These are phyloP conservation scores for Dendrocalamus sinicus DNA, from an alignment of 176 grass and related monocot genomes.

Conservation along the genomic window DNA sequence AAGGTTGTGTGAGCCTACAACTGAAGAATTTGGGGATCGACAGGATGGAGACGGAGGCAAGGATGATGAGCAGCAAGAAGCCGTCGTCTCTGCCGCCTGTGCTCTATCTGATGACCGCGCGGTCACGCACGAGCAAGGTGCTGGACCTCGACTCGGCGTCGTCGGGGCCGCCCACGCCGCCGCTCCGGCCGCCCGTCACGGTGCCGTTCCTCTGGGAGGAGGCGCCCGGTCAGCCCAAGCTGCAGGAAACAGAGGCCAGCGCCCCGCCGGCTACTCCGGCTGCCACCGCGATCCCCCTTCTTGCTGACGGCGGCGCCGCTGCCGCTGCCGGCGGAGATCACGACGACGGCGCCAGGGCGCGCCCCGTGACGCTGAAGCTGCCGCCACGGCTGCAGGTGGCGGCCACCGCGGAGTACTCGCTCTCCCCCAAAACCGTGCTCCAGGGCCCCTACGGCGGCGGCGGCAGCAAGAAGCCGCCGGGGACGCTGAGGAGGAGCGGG, in stretches of 20 bases:
- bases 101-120: constrained; percentile 18
- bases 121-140: constrained; percentile 5
- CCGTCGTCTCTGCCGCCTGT: constrained; percentile 11
- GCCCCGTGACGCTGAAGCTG: constrained; percentile 48
- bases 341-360: neutral
- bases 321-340: neutral
- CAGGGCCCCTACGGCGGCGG: constrained; percentile 35
- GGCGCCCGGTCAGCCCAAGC: constrained; percentile 67
- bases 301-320: no score
- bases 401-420: neutral
- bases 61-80: neutral
- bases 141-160: neutral
- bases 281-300: neutral
- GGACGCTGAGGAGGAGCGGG: constrained; percentile 29
- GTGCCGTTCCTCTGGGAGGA: constrained; percentile 89
- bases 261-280: neutral
- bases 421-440: constrained; percentile 35
- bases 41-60: constrained; percentile 1
- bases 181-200: constrained; percentile 29
- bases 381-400: constrained; percentile 59
- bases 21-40: neutral
- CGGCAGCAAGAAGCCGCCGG: neutral
- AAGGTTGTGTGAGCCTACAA: neutral
- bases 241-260: neutral
- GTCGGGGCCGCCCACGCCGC: constrained; percentile 50